These are phyloP conservation scores for Sporisorium sorghi DNA, from an alignment of 1,284 basidiomycete species.

Conservation along the genomic window DNA sequence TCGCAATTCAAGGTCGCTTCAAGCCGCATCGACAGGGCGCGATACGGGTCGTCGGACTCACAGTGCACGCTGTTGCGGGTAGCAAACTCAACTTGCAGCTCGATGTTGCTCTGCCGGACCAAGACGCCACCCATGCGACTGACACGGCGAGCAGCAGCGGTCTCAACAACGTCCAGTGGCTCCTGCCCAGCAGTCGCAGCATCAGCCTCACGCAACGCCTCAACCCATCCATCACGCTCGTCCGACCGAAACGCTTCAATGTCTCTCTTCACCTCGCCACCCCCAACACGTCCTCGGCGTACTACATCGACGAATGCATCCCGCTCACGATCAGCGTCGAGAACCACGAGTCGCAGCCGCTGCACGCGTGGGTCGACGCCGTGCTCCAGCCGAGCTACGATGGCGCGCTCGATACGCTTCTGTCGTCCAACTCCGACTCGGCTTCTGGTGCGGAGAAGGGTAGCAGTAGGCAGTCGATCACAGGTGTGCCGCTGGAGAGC, in stretches of 20 bases:
- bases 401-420: constrained; percentile 21
- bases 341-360: constrained; percentile 20
- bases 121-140: not conserved
- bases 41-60: not conserved
- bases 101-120: not conserved
- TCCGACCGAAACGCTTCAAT: constrained; percentile 16
- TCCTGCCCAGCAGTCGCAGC: constrained; percentile 8
- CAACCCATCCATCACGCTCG: constrained; percentile 2
- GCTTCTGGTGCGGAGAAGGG: not conserved
- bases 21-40: not conserved
- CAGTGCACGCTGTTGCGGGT: not conserved
- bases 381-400: constrained; percentile 38
- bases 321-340: constrained; percentile 18
- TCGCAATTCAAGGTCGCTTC: constrained; percentile 22
- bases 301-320: constrained; percentile 32
- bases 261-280: constrained; percentile 9
- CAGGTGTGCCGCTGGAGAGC: not conserved
- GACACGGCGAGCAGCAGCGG: not conserved
- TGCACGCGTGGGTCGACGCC: constrained; percentile 22
- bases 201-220: constrained; percentile 14
- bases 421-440: not conserved
- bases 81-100: not conserved
- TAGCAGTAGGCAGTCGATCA: not conserved
- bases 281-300: not conserved
- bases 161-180: constrained; percentile 12